These are phyloP conservation scores for Trichoderma gamsii DNA, from an alignment of 495 filamentous ascomycete species.

Conservation along the genomic window DNA sequence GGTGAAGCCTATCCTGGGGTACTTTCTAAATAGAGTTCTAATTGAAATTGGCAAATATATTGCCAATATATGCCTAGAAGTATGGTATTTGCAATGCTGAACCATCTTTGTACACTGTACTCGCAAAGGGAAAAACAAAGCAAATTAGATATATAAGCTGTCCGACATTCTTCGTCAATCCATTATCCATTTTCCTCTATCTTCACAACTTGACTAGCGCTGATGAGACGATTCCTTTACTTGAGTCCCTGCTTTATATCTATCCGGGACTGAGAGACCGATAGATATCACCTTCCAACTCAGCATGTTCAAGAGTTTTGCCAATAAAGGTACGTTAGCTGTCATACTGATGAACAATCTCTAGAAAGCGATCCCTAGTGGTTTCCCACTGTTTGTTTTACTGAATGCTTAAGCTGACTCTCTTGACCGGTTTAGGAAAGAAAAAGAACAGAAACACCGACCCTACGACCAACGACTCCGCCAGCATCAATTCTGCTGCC, in stretches of 20 bases:
- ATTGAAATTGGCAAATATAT: background rate
- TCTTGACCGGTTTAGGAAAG: no score
- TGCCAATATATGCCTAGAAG: background rate
- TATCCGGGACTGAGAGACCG: background rate
- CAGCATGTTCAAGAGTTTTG: background rate
- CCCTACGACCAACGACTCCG: no score
- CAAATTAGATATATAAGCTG: background rate
- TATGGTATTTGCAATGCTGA: background rate
- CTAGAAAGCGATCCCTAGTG: no score
- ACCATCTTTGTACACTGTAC: background rate
- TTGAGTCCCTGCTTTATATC: background rate
- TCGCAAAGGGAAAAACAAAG: background rate
- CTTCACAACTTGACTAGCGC: background rate
- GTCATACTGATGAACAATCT: background rate
- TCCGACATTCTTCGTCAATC: background rate
- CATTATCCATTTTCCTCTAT: background rate
- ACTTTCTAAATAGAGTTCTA: background rate
- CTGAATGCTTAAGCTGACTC: no score
- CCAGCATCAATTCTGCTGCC: background rate
- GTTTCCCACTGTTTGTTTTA: no score
- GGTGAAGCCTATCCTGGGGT: background rate
- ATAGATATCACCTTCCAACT: background rate
- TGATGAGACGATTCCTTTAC: background rate
- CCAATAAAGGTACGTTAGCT: background rate
- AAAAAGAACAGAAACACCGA: no score